A percentile compares a stretch with the other conserved stretches of the same genome.
These are phyloP conservation scores for Trichoderma sp. DNA, from an alignment of 2,329 filamentous ascomycete genomes.

Conservation along the genomic window DNA sequence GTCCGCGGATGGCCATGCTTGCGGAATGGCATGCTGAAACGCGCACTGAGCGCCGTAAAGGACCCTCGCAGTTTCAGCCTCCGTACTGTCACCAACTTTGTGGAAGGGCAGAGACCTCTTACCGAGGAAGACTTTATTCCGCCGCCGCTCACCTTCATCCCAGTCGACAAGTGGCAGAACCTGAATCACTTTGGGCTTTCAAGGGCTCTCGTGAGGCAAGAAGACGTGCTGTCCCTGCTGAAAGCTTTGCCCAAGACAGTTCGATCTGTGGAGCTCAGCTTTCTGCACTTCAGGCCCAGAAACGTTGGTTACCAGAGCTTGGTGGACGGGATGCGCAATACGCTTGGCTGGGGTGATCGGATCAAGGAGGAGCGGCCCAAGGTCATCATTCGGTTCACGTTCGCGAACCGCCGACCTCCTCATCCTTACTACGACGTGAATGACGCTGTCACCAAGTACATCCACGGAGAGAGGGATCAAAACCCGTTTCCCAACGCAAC, in stretches of 20 bases:
- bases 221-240: constrained; percentile 27
- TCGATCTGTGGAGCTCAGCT: neutral
- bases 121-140: constrained; percentile 11
- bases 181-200: constrained; percentile 41
- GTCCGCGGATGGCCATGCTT: neutral
- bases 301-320: no score
- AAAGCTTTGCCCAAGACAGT: neutral
- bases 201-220: constrained; percentile 34
- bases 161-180: constrained; percentile 35
- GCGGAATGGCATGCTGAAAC: neutral
- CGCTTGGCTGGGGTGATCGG: no score
- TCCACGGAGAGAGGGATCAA: no score
- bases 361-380: no score
- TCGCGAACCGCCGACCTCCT: no score
- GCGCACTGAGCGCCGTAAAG: neutral
- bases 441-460: no score
- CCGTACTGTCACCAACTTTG: neutral
- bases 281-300: neutral
- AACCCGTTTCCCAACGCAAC: no score
- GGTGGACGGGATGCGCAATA: no score
- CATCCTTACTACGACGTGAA: no score
- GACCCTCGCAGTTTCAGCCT: neutral
- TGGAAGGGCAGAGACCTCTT: neutral
- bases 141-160: constrained; percentile 39
- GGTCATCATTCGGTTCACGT: no score